Conservation (phyloP, 2,329 filamentous ascomycete genomes). For the Epichloe sp. region DNA sequence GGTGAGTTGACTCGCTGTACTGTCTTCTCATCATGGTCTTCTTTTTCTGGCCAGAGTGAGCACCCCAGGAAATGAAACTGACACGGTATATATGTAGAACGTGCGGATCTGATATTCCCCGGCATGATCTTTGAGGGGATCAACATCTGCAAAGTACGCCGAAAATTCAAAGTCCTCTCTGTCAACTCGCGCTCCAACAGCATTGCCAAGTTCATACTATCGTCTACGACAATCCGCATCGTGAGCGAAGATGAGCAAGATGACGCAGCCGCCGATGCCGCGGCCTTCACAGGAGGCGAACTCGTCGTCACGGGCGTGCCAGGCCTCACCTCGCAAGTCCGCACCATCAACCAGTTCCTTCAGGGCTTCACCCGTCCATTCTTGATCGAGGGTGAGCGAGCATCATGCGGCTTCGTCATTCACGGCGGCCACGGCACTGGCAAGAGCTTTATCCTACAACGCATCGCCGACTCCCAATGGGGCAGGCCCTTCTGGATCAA, state of each 20-base stretch:
- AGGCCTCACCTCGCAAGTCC: slow-evolving; percentile 52
- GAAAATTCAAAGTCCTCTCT: slow-evolving; percentile 38
- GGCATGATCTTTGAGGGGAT: slow-evolving; percentile 59
- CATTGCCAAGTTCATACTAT: slow-evolving; percentile 30
- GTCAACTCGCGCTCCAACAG: slow-evolving; percentile 39
- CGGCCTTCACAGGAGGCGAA: slow-evolving; percentile 12
- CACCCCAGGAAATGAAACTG: neutral
- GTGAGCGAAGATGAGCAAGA: slow-evolving; percentile 16
- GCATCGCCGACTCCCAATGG: slow-evolving; percentile 57
- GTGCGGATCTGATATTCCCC: slow-evolving; percentile 55
- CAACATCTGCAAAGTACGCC: slow-evolving; percentile 16
- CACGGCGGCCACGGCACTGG: slow-evolving; percentile 77
- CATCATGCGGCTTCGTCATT: slow-evolving; percentile 51
- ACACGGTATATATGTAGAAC: slow-evolving; percentile 23
- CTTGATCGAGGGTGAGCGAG: slow-evolving; percentile 17
- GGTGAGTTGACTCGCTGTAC: slow-evolving; percentile 12
- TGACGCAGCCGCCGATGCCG: slow-evolving; percentile 8
- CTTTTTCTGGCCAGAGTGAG: too few species aligned
- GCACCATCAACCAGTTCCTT: slow-evolving; percentile 54
- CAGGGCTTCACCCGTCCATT: slow-evolving; percentile 34
- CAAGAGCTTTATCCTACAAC: slow-evolving; percentile 62
- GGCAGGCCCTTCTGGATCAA: slow-evolving; percentile 51
- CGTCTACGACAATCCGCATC: slow-evolving; percentile 26
- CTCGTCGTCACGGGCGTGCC: slow-evolving; percentile 45
- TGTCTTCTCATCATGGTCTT: neutral